These are phyloP conservation scores for Plasmodium chabaudi DNA, from an alignment of 169 alveolate genomes.

Conservation along the genomic window DNA sequence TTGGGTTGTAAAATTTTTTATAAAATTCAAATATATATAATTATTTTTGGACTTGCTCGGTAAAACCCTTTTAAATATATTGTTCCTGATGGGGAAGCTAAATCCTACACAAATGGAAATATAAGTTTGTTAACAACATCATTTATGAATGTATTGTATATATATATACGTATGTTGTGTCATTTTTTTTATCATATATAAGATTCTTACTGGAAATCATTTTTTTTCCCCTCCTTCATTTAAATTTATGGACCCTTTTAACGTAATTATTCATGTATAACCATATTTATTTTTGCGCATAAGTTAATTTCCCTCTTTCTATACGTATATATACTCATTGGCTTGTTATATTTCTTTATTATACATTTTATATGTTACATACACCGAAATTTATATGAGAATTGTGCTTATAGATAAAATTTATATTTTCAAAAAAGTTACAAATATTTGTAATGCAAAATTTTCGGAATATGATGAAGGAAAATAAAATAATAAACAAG, in stretches of 20 bases:
- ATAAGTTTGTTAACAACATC: background rate
- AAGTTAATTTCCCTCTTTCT: background rate
- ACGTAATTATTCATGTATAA: slow-evolving; percentile 1
- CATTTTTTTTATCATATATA: background rate
- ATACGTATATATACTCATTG: background rate
- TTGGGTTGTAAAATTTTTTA: slow-evolving; percentile 40
- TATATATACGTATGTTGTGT: background rate
- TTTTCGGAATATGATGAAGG: too few species aligned
- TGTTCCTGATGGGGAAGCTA: slow-evolving; percentile 29
- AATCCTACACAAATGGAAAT: slow-evolving; percentile 7
- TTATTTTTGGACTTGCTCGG: slow-evolving; percentile 28
- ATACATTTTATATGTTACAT: too few species aligned
- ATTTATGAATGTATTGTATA: background rate
- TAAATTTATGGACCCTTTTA: slow-evolving; percentile 13
- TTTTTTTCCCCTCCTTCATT: slow-evolving; percentile 40
- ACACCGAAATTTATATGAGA: too few species aligned
- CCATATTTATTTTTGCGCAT: background rate
- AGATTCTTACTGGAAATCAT: slow-evolving; percentile 38
- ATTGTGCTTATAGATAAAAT: too few species aligned
- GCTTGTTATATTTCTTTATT: too few species aligned
- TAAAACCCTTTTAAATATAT: slow-evolving; percentile 40
- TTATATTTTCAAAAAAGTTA: too few species aligned
- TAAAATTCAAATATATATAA: slow-evolving; percentile 13
- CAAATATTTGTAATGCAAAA: too few species aligned
- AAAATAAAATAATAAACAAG: too few species aligned